Conservation (phyloP, 2,329 filamentous ascomycete genomes). For the Zymoseptoria crescenta region DNA sequence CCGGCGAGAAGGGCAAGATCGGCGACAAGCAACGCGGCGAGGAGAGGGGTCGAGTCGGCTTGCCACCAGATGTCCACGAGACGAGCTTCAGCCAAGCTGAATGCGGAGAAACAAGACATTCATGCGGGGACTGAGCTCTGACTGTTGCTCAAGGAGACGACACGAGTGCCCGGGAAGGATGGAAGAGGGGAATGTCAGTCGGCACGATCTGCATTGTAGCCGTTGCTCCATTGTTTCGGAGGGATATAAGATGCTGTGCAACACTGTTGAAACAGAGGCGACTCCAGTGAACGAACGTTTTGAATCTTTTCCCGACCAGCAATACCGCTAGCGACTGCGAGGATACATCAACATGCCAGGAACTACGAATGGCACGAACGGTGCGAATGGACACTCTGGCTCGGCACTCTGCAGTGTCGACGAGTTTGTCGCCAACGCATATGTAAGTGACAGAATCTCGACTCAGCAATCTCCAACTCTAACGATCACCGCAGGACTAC, state of each 20-base stretch:
- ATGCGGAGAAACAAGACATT: background rate
- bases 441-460: constrained; percentile 11
- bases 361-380: constrained; percentile 10
- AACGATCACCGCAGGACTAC: constrained; percentile 6
- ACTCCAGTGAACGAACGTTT: no score
- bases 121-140: background rate
- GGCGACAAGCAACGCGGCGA: background rate
- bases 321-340: background rate
- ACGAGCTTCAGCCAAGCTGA: background rate
- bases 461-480: background rate
- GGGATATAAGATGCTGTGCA: background rate
- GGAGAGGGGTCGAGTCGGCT: background rate
- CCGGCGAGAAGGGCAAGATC: background rate
- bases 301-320: no score
- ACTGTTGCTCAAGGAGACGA: background rate
- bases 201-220: background rate
- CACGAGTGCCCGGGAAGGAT: background rate
- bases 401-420: constrained; percentile 23
- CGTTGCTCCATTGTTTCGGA: background rate
- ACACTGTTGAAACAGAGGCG: no score
- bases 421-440: constrained; percentile 20
- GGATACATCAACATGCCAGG: constrained; percentile 8
- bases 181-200: background rate
- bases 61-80: background rate
- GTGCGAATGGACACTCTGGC: constrained; percentile 9